A percentile compares a stretch with the other conserved stretches of the same genome.
phyloP scores from a whole-genome alignment of 192 early-diverging fungal species.

The Podila verticillata region DNA sequence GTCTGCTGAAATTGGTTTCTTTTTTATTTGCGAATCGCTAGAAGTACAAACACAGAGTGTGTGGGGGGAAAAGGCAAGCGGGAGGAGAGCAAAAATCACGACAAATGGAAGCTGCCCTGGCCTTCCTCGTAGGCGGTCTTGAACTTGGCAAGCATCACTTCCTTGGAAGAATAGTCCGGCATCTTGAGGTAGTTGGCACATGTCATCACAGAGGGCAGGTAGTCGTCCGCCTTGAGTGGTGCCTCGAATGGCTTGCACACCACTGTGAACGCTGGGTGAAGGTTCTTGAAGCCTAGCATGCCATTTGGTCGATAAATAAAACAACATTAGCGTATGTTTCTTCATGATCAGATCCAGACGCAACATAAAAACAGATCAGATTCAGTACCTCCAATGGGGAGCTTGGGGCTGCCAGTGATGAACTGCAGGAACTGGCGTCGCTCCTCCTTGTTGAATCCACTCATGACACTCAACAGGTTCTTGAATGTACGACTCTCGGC shows the following conservation, averaged over 20 bases:
- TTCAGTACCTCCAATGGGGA: constrained; percentile 80
- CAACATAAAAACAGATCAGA: not conserved
- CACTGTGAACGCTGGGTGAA: constrained; percentile 87
- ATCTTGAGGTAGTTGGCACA: constrained; percentile 96
- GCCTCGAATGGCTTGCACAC: constrained; percentile 80
- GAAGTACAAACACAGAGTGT: too few species aligned
- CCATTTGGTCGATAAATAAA: too few species aligned
- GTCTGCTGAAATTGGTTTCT: too few species aligned
- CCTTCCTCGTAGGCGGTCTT: constrained; percentile 83
- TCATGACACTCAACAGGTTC: constrained; percentile 75
- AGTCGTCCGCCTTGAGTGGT: constrained; percentile 76
- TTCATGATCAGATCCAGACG: too few species aligned
- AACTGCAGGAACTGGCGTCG: constrained; percentile 87
- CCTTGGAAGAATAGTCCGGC: constrained; percentile 79
- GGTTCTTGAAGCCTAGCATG: constrained; percentile 71
- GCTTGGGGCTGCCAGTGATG: constrained; percentile 87
- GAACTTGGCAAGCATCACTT: constrained; percentile 72
- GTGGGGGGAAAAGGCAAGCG: too few species aligned
- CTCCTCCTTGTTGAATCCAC: constrained; percentile 64
- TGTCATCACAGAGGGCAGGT: constrained; percentile 95
- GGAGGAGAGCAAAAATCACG: constrained; percentile 32
- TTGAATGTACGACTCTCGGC: constrained; percentile 73
- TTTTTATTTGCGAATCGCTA: too few species aligned
- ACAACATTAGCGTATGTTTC: too few species aligned
- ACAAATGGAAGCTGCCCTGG: constrained; percentile 80